These are phyloP conservation scores for Udeniomyces megalosporus DNA, from an alignment of 768 basidiomycete genomes.

Conservation along the genomic window DNA sequence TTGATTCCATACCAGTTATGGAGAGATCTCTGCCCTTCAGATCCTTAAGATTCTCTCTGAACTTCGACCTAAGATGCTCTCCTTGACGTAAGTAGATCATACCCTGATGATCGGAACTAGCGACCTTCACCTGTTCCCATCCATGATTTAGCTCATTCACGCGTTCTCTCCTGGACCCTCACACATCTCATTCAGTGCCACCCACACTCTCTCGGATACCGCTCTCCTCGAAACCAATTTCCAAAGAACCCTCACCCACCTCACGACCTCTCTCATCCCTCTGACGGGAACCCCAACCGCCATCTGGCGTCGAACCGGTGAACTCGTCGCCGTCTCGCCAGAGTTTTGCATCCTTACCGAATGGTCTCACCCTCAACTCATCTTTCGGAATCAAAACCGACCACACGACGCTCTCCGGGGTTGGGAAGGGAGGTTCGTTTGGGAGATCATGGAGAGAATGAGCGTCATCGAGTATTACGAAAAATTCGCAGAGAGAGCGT, in stretches of 20 bases:
- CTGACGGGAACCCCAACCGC: conserved; percentile 12
- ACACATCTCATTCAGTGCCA: background rate
- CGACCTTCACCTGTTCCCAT: background rate
- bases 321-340: conserved; percentile 88
- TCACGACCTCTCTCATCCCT: conserved; percentile 1
- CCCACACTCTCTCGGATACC: background rate
- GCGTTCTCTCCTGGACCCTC: background rate
- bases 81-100: conserved; percentile 1
- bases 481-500: conserved; percentile 89
- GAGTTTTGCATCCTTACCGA: conserved; percentile 92
- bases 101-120: background rate
- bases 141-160: background rate
- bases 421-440: conserved; percentile 21
- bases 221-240: background rate
- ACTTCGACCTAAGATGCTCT: conserved; percentile 11
- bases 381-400: conserved; percentile 31
- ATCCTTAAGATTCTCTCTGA: conserved; percentile 9
- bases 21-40: conserved; percentile 1
- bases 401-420: background rate
- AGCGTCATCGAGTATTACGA: conserved; percentile 42
- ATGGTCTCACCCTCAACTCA: conserved; percentile 70
- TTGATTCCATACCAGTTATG: background rate
- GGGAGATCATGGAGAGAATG: conserved; percentile 22
- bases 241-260: background rate
- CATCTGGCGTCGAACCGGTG: conserved; percentile 93